Base-by-base conservation (phyloP, 306 rosid genomes). In the Begonia loranthoides region DNA sequence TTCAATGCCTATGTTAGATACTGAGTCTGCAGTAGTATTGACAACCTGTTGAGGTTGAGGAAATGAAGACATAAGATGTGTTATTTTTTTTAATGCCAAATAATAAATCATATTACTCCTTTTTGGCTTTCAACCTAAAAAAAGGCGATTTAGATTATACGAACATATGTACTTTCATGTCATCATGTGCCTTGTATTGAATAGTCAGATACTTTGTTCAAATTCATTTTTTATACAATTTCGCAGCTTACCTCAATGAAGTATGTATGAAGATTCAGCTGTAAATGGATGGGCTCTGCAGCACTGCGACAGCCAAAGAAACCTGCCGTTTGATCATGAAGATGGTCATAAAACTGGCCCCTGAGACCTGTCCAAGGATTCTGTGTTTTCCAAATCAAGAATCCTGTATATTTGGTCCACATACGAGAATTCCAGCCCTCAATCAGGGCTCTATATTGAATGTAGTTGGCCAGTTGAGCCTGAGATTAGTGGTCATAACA, bases 341-440 rank as follows among this genome's bases (percentile, higher is more conserved):
- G 84, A 68, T 84, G 97, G 60, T 89, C 95, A n/a, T 89, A 84
- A 69, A 89, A 79, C 67, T 89, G 97, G 55, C 97, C 97, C 72
- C 95, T 79, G 44, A 89, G 82, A 66, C 97, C 97, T 15, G 97
- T 77, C 97, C 97, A 89, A 28, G 95, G 97, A 73, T 84, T 84
- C 63, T 82, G 95, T 22, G 97, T 82, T 79, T 89, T 89, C 97
- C 95, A 84, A 69, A 89, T 84, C 62, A 89, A 69, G 52, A 89
- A 83, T 21, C 95, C 97, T 1, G 97, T 89, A 70, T 82, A 86
- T 67, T 89, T 89, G 70, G 66, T 82, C 97, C 97, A 89, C 97
- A 89, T 89, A 1, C 66, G 82, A 45, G 87, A 79, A 53, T 79
- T 79, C 93, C 88, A 89, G 47, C 95, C 97, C 76, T 89, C 97